phyloP scores from a whole-genome alignment of 352 stramenopile genomes.

The Pythium scleroteichum region DNA sequence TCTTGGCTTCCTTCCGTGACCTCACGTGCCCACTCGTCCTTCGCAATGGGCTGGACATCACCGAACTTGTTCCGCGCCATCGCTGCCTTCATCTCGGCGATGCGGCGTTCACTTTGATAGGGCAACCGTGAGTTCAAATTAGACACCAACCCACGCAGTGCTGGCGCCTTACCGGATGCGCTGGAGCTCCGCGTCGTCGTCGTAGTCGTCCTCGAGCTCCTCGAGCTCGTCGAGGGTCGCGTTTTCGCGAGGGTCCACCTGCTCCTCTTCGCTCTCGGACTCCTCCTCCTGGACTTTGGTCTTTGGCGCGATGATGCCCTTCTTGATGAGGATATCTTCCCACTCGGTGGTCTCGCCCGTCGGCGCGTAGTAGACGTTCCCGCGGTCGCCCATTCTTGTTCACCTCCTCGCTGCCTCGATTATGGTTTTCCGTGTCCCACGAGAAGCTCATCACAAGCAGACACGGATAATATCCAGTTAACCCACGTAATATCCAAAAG shows the following conservation, averaged over 20 bases:
- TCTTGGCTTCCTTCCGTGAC: slow-evolving; percentile 90
- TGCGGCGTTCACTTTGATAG: slow-evolving; percentile 62
- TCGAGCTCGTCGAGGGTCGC: slow-evolving; percentile 85
- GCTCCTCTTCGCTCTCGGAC: slow-evolving; percentile 59
- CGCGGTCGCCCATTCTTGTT: slow-evolving; percentile 61
- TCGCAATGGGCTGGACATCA: slow-evolving; percentile 89
- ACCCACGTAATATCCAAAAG: slow-evolving; percentile 8
- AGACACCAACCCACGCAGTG: slow-evolving; percentile 6
- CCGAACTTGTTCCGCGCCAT: slow-evolving; percentile 86
- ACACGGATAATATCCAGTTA: slow-evolving; percentile 4
- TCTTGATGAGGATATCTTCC: slow-evolving; percentile 90
- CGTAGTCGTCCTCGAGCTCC: slow-evolving; percentile 88
- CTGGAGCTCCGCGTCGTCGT: slow-evolving; percentile 74
- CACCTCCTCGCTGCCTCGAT: slow-evolving; percentile 7
- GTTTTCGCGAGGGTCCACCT: slow-evolving; percentile 72
- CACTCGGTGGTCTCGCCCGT: slow-evolving; percentile 90
- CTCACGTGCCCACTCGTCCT: slow-evolving; percentile 92
- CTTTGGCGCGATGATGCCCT: slow-evolving; percentile 87
- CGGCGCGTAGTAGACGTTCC: slow-evolving; percentile 82
- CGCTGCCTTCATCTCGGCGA: slow-evolving; percentile 87
- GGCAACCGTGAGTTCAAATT: neutral
- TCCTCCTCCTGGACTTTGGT: slow-evolving; percentile 84
- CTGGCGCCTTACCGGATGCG: slow-evolving; percentile 51
- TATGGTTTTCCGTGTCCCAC: neutral
- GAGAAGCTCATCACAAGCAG: neutral